phyloP scores from a whole-genome alignment of 2,329 filamentous ascomycete genomes.

The Pestalotiopsis sp. region DNA sequence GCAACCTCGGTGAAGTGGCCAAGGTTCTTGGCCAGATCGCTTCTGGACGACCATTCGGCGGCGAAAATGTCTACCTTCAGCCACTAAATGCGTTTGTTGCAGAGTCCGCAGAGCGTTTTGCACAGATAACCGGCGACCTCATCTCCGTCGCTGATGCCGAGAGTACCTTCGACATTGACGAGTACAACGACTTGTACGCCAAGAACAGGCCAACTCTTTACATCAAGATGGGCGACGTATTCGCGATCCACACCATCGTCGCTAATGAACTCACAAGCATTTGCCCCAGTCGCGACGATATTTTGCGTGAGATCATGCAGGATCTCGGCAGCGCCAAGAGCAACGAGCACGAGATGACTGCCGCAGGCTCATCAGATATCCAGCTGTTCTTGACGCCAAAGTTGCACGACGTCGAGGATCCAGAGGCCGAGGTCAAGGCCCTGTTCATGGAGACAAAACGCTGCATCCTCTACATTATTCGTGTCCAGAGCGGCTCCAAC shows the following conservation, averaged over 20 bases:
- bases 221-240: slow-evolving; percentile 98
- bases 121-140: slow-evolving; percentile 73
- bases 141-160: slow-evolving; percentile 87
- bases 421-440: slow-evolving; percentile 87
- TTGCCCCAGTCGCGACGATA: slow-evolving; percentile 80
- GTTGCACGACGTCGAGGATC: slow-evolving; percentile 87
- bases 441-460: slow-evolving; percentile 98
- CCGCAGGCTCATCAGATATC: slow-evolving; percentile 84
- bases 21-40: slow-evolving; percentile 91
- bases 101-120: slow-evolving; percentile 80
- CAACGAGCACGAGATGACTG: slow-evolving; percentile 91
- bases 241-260: slow-evolving; percentile 89
- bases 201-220: slow-evolving; percentile 98
- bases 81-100: slow-evolving; percentile 90
- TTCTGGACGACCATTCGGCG: slow-evolving; percentile 86
- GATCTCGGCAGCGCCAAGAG: slow-evolving; percentile 95
- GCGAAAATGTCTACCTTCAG: slow-evolving; percentile 93
- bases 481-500: slow-evolving; percentile 87
- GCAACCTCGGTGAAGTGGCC: slow-evolving; percentile 85
- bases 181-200: slow-evolving; percentile 96
- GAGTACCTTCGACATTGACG: slow-evolving; percentile 94
- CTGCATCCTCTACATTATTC: slow-evolving; percentile 95
- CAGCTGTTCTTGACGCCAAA: slow-evolving; percentile 89
- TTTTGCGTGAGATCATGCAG: slow-evolving; percentile 86
- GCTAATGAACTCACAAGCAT: slow-evolving; percentile 76